phyloP scores from a whole-genome alignment of 768 basidiomycete species.

The Leccinum incarnatum region DNA sequence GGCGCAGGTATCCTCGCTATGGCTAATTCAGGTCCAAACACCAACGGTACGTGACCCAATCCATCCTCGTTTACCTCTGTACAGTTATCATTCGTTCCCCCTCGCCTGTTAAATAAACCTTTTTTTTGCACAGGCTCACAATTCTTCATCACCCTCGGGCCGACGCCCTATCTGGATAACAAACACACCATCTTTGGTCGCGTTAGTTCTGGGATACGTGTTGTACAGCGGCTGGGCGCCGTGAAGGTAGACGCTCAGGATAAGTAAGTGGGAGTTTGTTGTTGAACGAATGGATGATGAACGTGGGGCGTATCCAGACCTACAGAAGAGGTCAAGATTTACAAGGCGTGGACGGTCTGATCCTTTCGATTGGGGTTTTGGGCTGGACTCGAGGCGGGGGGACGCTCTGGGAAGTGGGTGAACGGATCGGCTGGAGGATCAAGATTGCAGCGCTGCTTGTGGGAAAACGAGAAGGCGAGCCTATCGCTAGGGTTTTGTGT shows the following conservation, averaged over 20 bases:
- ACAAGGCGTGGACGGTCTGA: slow-evolving; percentile 54
- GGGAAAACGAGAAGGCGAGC: neutral
- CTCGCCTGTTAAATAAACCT: too few relatives aligned
- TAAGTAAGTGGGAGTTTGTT: slow-evolving; percentile 46
- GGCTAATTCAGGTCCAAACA: slow-evolving; percentile 24
- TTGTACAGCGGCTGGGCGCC: slow-evolving; percentile 87
- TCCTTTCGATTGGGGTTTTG: neutral
- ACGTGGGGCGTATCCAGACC: slow-evolving; percentile 34
- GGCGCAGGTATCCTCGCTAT: neutral
- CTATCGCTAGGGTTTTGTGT: neutral
- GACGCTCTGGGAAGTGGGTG: too few relatives aligned
- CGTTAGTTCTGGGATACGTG: slow-evolving; percentile 87
- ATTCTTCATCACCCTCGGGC: slow-evolving; percentile 86
- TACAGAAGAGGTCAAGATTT: slow-evolving; percentile 84
- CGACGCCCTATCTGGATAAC: slow-evolving; percentile 80
- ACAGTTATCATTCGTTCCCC: too few relatives aligned
- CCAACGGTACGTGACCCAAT: slow-evolving; percentile 54
- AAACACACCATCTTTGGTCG: slow-evolving; percentile 92
- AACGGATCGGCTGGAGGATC: too few relatives aligned
- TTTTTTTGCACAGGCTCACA: slow-evolving; percentile 68
- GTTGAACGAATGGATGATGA: neutral
- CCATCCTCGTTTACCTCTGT: accelerated
- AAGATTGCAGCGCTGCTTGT: too few relatives aligned
- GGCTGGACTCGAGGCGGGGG: too few relatives aligned
- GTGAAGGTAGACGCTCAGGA: slow-evolving; percentile 90